Percentiles rank a stretch among this genome's conserved stretches.
Evolutionary conservation across 164 flowering plant genomes (phyloP).

Genomic region (Annona squamosa): DNA sequence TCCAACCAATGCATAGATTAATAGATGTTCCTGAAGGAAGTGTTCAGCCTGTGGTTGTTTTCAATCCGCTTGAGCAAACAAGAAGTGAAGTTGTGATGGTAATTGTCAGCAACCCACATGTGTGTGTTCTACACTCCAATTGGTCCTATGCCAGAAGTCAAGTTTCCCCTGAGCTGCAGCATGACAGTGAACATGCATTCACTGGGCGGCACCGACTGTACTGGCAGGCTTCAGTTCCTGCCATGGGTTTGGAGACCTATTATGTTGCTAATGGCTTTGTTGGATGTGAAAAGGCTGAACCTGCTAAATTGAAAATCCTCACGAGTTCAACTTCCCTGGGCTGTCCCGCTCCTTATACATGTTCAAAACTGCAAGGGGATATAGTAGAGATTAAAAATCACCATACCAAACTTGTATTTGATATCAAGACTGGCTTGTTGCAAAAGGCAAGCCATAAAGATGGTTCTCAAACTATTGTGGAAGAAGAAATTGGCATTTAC

Average conservation of each 20-base stretch:
- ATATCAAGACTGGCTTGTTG: conserved; percentile 59
- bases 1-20: conserved; percentile 59
- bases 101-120: conserved; percentile 59
- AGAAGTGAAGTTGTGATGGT: conserved; percentile 90
- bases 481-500: conserved; percentile 85
- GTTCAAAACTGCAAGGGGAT: conserved; percentile 50
- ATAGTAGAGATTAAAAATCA: conserved; percentile 46
- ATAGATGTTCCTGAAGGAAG: conserved; percentile 59
- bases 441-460: conserved; percentile 38
- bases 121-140: conserved; percentile 70
- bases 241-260: conserved; percentile 83
- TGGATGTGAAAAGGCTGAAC: conserved; percentile 79
- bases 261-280: conserved; percentile 68
- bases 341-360: conserved; percentile 68
- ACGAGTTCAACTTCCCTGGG: conserved; percentile 23
- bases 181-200: conserved; percentile 46
- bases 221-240: conserved; percentile 81
- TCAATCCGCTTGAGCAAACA: conserved; percentile 83
- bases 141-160: conserved; percentile 90
- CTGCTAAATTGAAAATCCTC: conserved; percentile 45
- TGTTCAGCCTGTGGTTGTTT: conserved; percentile 57
- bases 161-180: conserved; percentile 81
- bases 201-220: conserved; percentile 85
- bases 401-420: conserved; percentile 58
- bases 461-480: conserved; percentile 44